Evolutionary conservation across 2,329 filamentous ascomycete species (phyloP), one percentile per base, ranked within the genome.

Genomic region (Davidsoniella eucalypti): DNA sequence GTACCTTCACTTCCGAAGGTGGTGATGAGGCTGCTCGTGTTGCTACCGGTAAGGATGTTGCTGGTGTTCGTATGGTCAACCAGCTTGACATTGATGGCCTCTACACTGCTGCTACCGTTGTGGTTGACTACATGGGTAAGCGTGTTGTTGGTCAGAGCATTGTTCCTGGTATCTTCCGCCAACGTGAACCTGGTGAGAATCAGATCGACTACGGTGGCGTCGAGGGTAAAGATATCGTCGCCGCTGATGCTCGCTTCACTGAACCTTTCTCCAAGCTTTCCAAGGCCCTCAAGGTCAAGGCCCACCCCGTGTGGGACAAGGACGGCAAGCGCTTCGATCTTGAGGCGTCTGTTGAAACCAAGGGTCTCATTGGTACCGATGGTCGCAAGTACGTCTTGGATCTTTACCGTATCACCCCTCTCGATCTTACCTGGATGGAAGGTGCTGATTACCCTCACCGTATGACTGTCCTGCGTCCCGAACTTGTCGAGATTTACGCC

Each of bases 121-220:
- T 98, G 12, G 83, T 96, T 16, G 92, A 98, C 64, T 98, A 96
- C 62, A 76, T 96, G 37, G 92, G 93, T 60, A 95, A 94, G 73
- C 87, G 92, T 56, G 84, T 98, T 58, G 92, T 98, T 49, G 92
- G 87, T 36, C 92, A 98, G 68, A 96, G 88, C 60, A 95, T 98
- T 56, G 92, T 98, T 16, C 92, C 92, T 4, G 93, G 92, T 53
- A 98, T 98, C 60, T 98, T 98, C 75, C 96, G 95, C 71, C 92
- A 96, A 69, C 81, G 90, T 36, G 92, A 96, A 60, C 87, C 88
- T 26, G 92, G 88, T 48, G 92, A 98, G 75, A 92, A 94, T 66
- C 92, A 96, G 65, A 96, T 98, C 58, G 92, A 98, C 64, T 98
- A 98, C 61, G 92, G 92, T 61, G 92, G 90, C 57, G 92, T 96